These are phyloP conservation scores for Microbotryomycetes sp. DNA, from an alignment of 1,284 basidiomycete species.

Conservation along the genomic window DNA sequence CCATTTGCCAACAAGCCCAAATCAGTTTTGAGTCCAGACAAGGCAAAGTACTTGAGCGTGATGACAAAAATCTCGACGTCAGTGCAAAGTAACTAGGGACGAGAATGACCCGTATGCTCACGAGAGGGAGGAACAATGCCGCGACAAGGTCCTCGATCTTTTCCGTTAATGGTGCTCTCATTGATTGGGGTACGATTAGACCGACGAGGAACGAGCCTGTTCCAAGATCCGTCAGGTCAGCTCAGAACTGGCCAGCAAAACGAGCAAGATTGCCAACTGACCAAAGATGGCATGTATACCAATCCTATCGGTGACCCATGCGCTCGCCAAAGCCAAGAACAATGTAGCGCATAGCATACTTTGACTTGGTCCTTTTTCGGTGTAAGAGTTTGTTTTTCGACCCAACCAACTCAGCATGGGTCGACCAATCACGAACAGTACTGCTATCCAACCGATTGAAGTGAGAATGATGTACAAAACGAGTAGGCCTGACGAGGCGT, in stretches of 20 bases:
- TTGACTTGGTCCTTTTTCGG: slow-evolving; percentile 61
- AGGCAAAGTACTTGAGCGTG: slow-evolving; percentile 39
- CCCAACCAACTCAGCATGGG: slow-evolving; percentile 49
- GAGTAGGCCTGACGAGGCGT: slow-evolving; percentile 62
- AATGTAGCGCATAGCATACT: slow-evolving; percentile 70
- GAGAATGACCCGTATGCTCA: slow-evolving; percentile 23
- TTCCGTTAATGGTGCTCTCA: slow-evolving; percentile 59
- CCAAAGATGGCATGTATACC: slow-evolving; percentile 54
- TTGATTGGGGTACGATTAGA: slow-evolving; percentile 79
- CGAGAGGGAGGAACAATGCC: slow-evolving; percentile 62
- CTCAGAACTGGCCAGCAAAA: no score
- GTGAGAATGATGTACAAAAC: slow-evolving; percentile 71
- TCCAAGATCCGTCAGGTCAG: neutral
- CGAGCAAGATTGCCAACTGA: no score
- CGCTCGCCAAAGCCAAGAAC: slow-evolving; percentile 66
- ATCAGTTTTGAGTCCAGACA: slow-evolving; percentile 61
- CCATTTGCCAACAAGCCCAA: slow-evolving; percentile 67
- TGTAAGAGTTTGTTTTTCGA: slow-evolving; percentile 65
- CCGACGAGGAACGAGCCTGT: slow-evolving; percentile 63
- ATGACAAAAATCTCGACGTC: neutral
- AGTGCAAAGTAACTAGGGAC: neutral
- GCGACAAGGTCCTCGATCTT: slow-evolving; percentile 68
- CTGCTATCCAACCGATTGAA: slow-evolving; percentile 71
- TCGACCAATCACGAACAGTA: slow-evolving; percentile 69
- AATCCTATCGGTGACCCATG: slow-evolving; percentile 83